A percentile compares a stretch with the other conserved stretches of the same genome.
These are phyloP conservation scores for Blastocystis sp. DNA, from an alignment of 352 stramenopile genomes.

Conservation along the genomic window DNA sequence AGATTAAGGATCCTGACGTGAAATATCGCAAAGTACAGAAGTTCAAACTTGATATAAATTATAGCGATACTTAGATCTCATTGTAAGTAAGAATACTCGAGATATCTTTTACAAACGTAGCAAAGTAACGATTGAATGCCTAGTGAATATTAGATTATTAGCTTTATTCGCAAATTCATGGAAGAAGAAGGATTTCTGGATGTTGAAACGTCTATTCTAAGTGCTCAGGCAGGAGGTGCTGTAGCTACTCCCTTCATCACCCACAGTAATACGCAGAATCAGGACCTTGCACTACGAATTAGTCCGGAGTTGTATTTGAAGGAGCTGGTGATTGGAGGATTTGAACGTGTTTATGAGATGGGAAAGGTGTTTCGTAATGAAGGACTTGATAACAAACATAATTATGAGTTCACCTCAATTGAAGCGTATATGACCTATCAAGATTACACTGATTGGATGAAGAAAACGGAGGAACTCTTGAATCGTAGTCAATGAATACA, in stretches of 20 bases:
- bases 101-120: constrained; percentile 84
- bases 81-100: constrained; percentile 88
- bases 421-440: constrained; percentile 98
- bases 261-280: constrained; percentile 87
- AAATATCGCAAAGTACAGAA: constrained; percentile 70
- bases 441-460: constrained; percentile 96
- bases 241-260: constrained; percentile 96
- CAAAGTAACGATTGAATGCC: not conserved
- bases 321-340: constrained; percentile 90
- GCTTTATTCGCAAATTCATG: constrained; percentile 73
- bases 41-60: constrained; percentile 77
- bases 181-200: constrained; percentile 84
- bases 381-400: constrained; percentile 93
- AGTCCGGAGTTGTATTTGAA: constrained; percentile 96
- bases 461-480: constrained; percentile 82
- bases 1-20: constrained; percentile 74
- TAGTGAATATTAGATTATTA: constrained; percentile 84
- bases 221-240: constrained; percentile 88
- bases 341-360: constrained; percentile 96
- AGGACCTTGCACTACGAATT: constrained; percentile 92
- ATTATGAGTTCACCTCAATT: constrained; percentile 96
- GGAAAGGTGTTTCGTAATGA: constrained; percentile 98
- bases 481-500: not conserved
- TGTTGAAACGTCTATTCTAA: constrained; percentile 95
- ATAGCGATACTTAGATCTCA: constrained; percentile 91